phyloP scores from a whole-genome alignment of 2,329 filamentous ascomycete species.

The Cladosporium sp. region DNA sequence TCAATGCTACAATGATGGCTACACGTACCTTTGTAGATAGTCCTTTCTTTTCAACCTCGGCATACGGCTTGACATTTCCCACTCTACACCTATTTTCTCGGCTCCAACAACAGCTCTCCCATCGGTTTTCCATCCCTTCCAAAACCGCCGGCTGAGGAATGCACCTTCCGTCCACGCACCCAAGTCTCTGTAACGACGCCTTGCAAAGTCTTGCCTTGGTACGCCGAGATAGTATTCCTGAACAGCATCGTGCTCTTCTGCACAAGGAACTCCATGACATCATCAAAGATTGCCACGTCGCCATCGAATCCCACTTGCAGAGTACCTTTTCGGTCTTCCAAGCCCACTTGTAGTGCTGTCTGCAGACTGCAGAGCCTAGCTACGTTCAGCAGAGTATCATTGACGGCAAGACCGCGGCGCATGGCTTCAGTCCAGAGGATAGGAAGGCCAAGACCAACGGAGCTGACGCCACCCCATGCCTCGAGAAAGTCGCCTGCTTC shows the following conservation, averaged over 20 bases:
- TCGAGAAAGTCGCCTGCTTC: conserved; percentile 82
- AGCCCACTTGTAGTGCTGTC: conserved; percentile 83
- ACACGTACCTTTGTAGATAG: background rate
- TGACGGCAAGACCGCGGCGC: conserved; percentile 55
- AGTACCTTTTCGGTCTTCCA: conserved; percentile 78
- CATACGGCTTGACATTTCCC: background rate
- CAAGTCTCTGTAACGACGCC: conserved; percentile 84
- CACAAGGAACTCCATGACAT: conserved; percentile 71
- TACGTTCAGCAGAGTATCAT: conserved; percentile 69
- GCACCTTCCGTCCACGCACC: conserved; percentile 76
- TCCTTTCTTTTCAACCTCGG: background rate
- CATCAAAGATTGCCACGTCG: conserved; percentile 90
- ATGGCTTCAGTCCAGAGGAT: conserved; percentile 81
- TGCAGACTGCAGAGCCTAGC: conserved; percentile 83
- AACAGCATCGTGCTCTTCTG: conserved; percentile 81
- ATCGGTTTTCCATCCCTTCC: conserved; percentile 51
- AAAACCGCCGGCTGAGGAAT: conserved; percentile 65
- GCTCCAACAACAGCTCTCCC: conserved; percentile 12
- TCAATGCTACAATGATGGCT: background rate
- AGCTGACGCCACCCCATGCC: conserved; percentile 95
- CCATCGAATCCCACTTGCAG: conserved; percentile 80
- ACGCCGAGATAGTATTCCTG: conserved; percentile 88
- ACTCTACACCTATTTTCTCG: background rate
- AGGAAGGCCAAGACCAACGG: conserved; percentile 85
- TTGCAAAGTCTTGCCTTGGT: conserved; percentile 75